Conservation (phyloP, 2,329 filamentous ascomycete species). For the Ophiostoma novo-ulmi region DNA sequence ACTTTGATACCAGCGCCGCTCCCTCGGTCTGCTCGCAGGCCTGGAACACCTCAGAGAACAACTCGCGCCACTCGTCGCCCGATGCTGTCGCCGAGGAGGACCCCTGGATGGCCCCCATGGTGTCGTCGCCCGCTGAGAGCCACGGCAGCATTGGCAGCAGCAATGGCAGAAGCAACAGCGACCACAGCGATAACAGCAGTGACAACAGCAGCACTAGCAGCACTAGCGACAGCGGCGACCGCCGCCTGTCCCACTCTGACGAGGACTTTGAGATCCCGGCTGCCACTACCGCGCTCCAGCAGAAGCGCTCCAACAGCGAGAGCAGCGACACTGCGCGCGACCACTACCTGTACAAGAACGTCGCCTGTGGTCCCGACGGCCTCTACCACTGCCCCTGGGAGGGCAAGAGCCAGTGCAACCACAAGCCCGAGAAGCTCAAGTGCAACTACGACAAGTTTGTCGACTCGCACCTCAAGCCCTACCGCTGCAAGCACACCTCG, state of each 20-base stretch:
- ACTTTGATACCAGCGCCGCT: constrained; percentile 46
- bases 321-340: constrained; percentile 44
- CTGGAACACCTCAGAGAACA: constrained; percentile 46
- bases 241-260: constrained; percentile 22
- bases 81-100: constrained; percentile 46
- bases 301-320: constrained; percentile 48
- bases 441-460: constrained; percentile 99
- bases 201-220: neutral
- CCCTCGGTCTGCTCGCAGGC: constrained; percentile 47
- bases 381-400: constrained; percentile 92
- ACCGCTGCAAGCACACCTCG: constrained; percentile 80
- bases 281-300: constrained; percentile 30
- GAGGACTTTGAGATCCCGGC: constrained; percentile 39
- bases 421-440: constrained; percentile 93
- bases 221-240: neutral
- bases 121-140: constrained; percentile 42
- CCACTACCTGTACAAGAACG: constrained; percentile 67
- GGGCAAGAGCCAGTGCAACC: constrained; percentile 66
- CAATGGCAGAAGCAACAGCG: neutral
- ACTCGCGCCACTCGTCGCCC: constrained; percentile 45
- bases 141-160: constrained; percentile 34
- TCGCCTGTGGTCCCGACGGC: constrained; percentile 61
- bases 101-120: constrained; percentile 41
- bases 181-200: neutral
- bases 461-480: constrained; percentile 93